phyloP scores from a whole-genome alignment of 257 asterid genomes.

The Buddleja alternifolia region DNA sequence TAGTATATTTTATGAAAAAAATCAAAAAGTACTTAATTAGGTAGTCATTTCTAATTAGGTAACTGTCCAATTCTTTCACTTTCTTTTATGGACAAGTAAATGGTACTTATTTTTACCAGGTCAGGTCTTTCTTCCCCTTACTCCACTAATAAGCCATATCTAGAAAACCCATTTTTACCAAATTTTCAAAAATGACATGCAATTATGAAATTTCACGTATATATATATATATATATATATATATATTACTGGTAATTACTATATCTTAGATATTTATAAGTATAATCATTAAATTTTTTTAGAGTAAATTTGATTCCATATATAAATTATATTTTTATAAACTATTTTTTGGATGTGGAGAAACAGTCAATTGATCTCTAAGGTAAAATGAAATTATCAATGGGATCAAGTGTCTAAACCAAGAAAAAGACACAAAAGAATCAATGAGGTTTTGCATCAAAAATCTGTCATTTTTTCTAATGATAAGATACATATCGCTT shows the following conservation, averaged over 20 bases:
- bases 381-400: constrained; percentile 37
- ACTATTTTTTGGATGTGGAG: not conserved
- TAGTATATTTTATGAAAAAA: too few relatives aligned
- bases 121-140: too few relatives aligned
- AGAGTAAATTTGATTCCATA: not conserved
- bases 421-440: constrained; percentile 33
- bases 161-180: not conserved
- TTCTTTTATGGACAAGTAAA: too few relatives aligned
- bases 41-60: too few relatives aligned
- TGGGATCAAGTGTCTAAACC: constrained; percentile 35
- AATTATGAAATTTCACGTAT: constrained; percentile 17
- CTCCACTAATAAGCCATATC: too few relatives aligned
- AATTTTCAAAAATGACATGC: not conserved
- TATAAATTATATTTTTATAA: not conserved
- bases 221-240: too few relatives aligned
- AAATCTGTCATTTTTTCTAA: constrained; percentile 20
- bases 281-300: not conserved
- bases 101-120: too few relatives aligned
- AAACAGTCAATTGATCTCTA: not conserved
- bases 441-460: constrained; percentile 39
- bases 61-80: too few relatives aligned
- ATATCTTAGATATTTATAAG: constrained; percentile 6
- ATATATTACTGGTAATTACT: too few relatives aligned
- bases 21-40: too few relatives aligned
- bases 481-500: not conserved